Percentiles rank a stretch among this genome's conserved stretches.
These are phyloP conservation scores for Coemansia sp. DNA, from an alignment of 192 early-diverging fungal species.

Conservation along the genomic window DNA sequence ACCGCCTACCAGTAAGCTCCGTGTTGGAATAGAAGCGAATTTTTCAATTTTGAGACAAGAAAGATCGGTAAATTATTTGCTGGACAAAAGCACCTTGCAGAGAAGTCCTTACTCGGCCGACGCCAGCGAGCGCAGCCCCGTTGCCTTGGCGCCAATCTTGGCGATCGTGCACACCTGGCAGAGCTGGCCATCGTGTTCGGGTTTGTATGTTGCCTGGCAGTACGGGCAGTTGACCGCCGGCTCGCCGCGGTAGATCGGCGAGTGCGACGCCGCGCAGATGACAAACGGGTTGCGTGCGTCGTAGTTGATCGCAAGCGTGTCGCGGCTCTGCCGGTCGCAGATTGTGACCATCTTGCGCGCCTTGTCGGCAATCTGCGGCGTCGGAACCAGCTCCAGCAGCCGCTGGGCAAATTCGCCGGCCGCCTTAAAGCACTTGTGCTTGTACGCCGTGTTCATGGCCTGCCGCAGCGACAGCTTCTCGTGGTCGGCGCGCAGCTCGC, in stretches of 20 bases:
- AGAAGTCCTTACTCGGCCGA: constrained; percentile 5
- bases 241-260: constrained; percentile 88
- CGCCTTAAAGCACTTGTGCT: constrained; percentile 77
- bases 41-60: not conserved
- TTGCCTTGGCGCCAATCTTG: constrained; percentile 71
- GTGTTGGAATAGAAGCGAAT: too few species aligned
- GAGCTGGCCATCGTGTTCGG: constrained; percentile 71
- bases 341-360: constrained; percentile 72
- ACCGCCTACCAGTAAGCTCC: constrained; percentile 9
- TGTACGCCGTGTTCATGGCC: constrained; percentile 82
- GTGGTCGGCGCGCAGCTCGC: constrained; percentile 83
- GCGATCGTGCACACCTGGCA: constrained; percentile 88
- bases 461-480: constrained; percentile 81
- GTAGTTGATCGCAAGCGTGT: constrained; percentile 81
- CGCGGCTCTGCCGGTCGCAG: constrained; percentile 73
- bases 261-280: constrained; percentile 76
- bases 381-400: constrained; percentile 83
- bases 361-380: constrained; percentile 70
- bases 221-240: constrained; percentile 77
- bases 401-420: constrained; percentile 86
- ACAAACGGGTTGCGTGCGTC: constrained; percentile 93
- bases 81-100: not conserved
- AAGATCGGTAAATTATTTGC: too few species aligned
- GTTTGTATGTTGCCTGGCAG: constrained; percentile 82
- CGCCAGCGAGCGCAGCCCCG: constrained; percentile 58